Conservation (phyloP, 1,284 basidiomycete genomes). For the Sphaerobolus stellatus region DNA sequence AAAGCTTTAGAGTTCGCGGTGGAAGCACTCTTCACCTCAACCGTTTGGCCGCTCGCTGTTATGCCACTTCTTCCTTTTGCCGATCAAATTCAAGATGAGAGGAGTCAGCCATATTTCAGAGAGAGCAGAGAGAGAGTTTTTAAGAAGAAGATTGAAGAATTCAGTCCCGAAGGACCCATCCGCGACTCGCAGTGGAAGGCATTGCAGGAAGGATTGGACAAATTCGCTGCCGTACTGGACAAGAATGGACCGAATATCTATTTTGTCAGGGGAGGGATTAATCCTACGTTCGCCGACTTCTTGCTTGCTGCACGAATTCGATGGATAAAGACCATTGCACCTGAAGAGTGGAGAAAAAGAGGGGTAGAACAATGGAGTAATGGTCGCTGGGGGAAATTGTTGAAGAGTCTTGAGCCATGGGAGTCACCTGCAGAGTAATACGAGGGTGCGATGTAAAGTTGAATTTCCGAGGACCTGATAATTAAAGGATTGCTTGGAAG, state of each 20-base stretch:
- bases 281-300: constrained; percentile 70
- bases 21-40: not conserved
- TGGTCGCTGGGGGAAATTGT: no score
- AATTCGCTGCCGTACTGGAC: constrained; percentile 59
- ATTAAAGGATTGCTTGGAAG: no score
- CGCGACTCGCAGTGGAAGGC: constrained; percentile 61
- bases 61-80: not conserved
- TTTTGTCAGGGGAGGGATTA: constrained; percentile 63
- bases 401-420: no score
- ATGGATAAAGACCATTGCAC: constrained; percentile 66
- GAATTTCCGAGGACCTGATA: no score
- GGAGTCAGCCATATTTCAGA: not conserved
- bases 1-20: not conserved
- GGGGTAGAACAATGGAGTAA: no score
- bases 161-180: constrained; percentile 42
- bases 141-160: constrained; percentile 18
- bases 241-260: constrained; percentile 60
- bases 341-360: constrained; percentile 71
- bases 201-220: constrained; percentile 64
- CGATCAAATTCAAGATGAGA: not conserved
- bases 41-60: not conserved
- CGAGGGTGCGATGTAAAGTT: no score
- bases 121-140: constrained; percentile 14
- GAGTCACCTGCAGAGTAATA: no score
- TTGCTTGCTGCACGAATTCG: constrained; percentile 65